Evolutionary conservation across 371 early-diverging fungal genomes (phyloP).

Genomic region (Syncephalastrum monosporum): DNA sequence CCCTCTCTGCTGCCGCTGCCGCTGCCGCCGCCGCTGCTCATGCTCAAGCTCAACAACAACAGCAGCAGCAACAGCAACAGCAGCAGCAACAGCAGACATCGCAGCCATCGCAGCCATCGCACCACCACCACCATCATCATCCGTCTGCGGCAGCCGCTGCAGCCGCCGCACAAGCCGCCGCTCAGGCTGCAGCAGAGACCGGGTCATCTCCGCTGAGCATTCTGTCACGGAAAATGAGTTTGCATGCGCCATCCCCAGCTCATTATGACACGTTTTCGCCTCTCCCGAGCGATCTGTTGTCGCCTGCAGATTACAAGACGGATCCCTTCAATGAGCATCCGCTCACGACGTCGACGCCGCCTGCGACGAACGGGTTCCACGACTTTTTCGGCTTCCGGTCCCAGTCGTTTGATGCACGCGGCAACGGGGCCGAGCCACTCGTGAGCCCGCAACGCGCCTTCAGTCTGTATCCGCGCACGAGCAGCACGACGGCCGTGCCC

Average conservation of each 20-base stretch:
- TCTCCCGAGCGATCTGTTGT: slow-evolving; percentile 62
- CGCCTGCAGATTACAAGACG: slow-evolving; percentile 56
- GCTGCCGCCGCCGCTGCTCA: slow-evolving; percentile 5
- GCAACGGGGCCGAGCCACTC: slow-evolving; percentile 4
- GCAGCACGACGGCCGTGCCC: slow-evolving; percentile 7
- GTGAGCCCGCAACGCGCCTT: slow-evolving; percentile 26
- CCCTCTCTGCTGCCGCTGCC: slow-evolving; percentile 8
- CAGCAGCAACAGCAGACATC: slow-evolving; percentile 14
- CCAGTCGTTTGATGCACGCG: slow-evolving; percentile 34
- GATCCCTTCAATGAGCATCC: slow-evolving; percentile 53
- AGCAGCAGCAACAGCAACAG: slow-evolving; percentile 18
- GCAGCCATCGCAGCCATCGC: neutral
- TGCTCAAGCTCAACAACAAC: too few species aligned
- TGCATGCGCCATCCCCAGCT: slow-evolving; percentile 11
- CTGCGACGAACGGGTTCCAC: slow-evolving; percentile 27
- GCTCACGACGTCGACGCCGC: slow-evolving; percentile 28
- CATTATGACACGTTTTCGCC: slow-evolving; percentile 44
- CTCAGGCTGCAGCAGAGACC: slow-evolving; percentile 7
- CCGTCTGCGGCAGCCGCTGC: slow-evolving; percentile 11
- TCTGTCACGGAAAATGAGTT: slow-evolving; percentile 22
- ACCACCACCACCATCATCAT: neutral
- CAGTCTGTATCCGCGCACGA: slow-evolving; percentile 17
- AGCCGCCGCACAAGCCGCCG: slow-evolving; percentile 5
- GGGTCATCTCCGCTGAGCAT: slow-evolving; percentile 21
- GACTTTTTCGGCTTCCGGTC: slow-evolving; percentile 34